Conservation (phyloP, 108 stramenopile species). For the Cyclotella sp. region DNA sequence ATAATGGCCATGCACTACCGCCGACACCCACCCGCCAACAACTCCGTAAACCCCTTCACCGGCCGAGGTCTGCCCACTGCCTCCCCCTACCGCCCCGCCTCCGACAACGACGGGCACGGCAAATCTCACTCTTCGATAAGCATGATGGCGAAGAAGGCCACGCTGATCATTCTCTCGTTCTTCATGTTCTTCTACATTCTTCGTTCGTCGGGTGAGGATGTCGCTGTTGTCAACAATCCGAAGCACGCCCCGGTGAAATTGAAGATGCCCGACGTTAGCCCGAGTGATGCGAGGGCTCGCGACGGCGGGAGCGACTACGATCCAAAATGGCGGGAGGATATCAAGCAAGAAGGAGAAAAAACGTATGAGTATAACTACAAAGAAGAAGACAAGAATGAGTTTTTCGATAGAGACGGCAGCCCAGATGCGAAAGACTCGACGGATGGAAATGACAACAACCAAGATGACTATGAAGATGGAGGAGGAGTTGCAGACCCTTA, state of each 20-base stretch:
- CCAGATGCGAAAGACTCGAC: not conserved
- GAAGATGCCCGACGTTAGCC: not conserved
- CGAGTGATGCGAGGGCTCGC: not conserved
- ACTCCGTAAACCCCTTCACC: slow-evolving; percentile 25
- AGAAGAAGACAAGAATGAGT: not conserved
- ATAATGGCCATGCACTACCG: slow-evolving; percentile 20
- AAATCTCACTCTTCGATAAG: slow-evolving; percentile 2
- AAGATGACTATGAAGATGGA: not conserved
- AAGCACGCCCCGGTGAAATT: not conserved
- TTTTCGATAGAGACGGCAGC: not conserved
- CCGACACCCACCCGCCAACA: slow-evolving; percentile 1
- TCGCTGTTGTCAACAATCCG: not conserved
- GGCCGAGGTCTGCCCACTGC: slow-evolving; percentile 16
- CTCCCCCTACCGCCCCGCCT: slow-evolving; percentile 12
- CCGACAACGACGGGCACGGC: not conserved
- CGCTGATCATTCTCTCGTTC: slow-evolving; percentile 12
- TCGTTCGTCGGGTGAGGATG: not conserved
- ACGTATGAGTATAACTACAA: not conserved
- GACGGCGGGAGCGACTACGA: not conserved
- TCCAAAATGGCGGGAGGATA: not conserved
- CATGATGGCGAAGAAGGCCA: slow-evolving; percentile 25
- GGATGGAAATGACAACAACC: not conserved
- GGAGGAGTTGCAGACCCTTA: not conserved
- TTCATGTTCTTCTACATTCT: slow-evolving; percentile 7
- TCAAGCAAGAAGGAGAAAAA: not conserved